Base-by-base conservation (phyloP, 179 eudicot genomes). In the Spergularia azorica region DNA sequence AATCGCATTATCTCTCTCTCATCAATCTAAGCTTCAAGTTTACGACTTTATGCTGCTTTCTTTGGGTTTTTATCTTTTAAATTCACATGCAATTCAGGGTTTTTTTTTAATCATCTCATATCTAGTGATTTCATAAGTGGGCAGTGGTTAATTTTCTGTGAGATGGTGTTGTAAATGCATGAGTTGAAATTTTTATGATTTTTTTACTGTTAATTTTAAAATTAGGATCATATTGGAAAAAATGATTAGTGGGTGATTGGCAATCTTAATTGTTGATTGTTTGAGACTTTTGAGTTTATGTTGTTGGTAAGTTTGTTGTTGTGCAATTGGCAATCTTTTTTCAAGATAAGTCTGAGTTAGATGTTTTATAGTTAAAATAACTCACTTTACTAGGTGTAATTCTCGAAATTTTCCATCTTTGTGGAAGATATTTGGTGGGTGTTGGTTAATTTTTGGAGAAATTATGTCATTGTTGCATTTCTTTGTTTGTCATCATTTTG, bases 111-210 rank as follows among this genome's bases (percentile, higher is more conserved):
- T 13, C 32, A 26, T 26, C 32, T 26, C 32, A 26, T 26, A 26
- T 67, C 3, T 4, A 54, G 21, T 15, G 61, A 20, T 38, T 21
- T 66, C 18, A 38, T 32, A 17, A n/a, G 52, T 75, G 62, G 70
- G 70, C 16, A 63, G 63, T 63, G 71, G 41, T 65, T 18, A 63
- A 54, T 75, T 75, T 75, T 63, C 14, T 5, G 10, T 36, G n/a
- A 62, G 36, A 20, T 36, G 16, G 67, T 60, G 39, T 41, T 43
- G 48, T 9, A 18, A 13, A 21, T 21, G 66, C 6, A 67, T n/a
- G 32, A 26, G 32, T 51, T 41, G 14, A 21, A 32, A 36, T 54
- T 14, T n/a, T 62, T 12, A 26, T 32, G 32, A 3, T 50, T 5
- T 60, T 54, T 54, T n/a, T 11, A 20, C 36, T 73, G 18, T 63